These are phyloP conservation scores for Anisodus tanguticus DNA, from an alignment of 257 asterid species.

Conservation along the genomic window DNA sequence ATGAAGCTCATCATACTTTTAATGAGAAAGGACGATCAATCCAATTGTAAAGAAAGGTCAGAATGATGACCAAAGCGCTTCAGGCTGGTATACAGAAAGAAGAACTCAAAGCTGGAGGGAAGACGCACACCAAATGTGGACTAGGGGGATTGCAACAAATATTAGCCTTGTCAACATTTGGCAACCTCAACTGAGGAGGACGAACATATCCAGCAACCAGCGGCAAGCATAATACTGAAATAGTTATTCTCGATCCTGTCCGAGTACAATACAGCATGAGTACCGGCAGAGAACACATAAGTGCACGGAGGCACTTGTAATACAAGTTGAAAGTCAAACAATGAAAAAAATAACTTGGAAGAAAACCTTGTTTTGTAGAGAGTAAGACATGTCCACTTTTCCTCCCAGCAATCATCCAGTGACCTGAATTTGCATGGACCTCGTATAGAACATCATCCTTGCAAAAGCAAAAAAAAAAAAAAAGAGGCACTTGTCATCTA, in stretches of 20 bases:
- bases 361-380: conserved; percentile 77
- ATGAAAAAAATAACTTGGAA: neutral
- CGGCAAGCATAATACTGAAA: conserved; percentile 83
- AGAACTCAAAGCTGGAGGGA: conserved; percentile 92
- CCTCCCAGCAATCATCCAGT: conserved; percentile 99
- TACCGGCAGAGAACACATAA: neutral
- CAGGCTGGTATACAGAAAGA: conserved; percentile 84
- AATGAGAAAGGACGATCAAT: neutral
- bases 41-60: neutral
- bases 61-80: conserved; percentile 19
- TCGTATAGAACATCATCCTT: conserved; percentile 88
- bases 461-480: conserved; percentile 25
- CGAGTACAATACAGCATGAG: conserved; percentile 31
- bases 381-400: conserved; percentile 82
- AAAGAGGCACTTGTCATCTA: neutral
- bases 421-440: conserved; percentile 75
- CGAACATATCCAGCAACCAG: conserved; percentile 93
- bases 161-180: conserved; percentile 65
- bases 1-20: neutral
- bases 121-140: conserved; percentile 88
- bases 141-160: conserved; percentile 96
- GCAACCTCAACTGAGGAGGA: conserved; percentile 88
- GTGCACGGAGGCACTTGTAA: neutral
- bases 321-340: conserved; percentile 7
- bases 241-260: conserved; percentile 80